phyloP scores from a whole-genome alignment of 192 early-diverging fungal genomes.

The Backusella psychrophila region DNA sequence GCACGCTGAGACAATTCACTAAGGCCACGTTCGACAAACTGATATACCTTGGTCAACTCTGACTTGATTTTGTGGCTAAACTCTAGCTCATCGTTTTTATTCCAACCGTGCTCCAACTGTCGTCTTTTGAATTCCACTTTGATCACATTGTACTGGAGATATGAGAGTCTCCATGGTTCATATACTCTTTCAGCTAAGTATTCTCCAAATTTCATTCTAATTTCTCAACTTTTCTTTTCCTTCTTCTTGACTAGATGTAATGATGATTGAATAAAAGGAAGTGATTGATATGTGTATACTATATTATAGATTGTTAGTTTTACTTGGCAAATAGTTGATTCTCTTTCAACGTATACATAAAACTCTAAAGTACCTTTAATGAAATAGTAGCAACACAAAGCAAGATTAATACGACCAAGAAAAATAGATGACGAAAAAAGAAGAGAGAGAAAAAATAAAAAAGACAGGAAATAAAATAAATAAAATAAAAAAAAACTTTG shows the following conservation, averaged over 20 bases:
- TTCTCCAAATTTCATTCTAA: conserved; percentile 84
- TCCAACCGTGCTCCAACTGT: conserved; percentile 50
- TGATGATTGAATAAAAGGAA: not conserved
- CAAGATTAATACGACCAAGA: not conserved
- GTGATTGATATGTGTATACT: not conserved
- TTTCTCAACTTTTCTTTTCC: not conserved
- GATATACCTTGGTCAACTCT: conserved; percentile 81
- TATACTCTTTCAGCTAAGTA: conserved; percentile 66
- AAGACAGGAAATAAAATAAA: not conserved
- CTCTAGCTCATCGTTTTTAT: conserved; percentile 76
- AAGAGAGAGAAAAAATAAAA: not conserved
- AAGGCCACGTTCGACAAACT: conserved; percentile 65
- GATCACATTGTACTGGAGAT: conserved; percentile 78
- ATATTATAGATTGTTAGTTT: not conserved
- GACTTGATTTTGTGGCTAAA: conserved; percentile 81
- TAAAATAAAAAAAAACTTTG: not conserved
- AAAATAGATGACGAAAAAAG: not conserved
- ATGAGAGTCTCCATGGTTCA: conserved; percentile 78
- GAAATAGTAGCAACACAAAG: not conserved
- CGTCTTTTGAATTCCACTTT: conserved; percentile 50
- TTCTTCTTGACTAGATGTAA: not conserved
- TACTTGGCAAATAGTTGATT: no score
- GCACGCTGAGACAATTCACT: conserved; percentile 65
- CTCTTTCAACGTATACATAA: not conserved
- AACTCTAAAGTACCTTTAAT: not conserved